Base-by-base conservation (phyloP, 352 stramenopile genomes). In the Thraustotheca clavata region DNA sequence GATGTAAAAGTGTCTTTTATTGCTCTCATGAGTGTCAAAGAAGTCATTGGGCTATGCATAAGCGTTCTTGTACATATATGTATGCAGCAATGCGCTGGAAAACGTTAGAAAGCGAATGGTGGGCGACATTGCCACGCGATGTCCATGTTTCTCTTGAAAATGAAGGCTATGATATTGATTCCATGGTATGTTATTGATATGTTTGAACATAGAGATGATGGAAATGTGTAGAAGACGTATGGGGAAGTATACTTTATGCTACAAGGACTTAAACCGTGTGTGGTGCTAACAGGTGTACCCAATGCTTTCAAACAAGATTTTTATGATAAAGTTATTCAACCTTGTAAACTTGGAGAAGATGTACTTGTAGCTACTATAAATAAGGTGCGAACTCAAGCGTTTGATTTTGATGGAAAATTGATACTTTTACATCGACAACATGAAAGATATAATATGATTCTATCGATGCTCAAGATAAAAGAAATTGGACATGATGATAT, bases 171-270 rank as follows among this genome's bases (percentile, higher is more conserved):
- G 49, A n/a, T 20, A 31, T 35, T n/a, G 7, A 35, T 16, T 49
- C 32, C 35, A 62, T 62, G 52, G 52, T 62, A 62, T 26, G 52
- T 4, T 3, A 14, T 20, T 24, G 2, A 14, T 9, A 9, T 3
- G 1, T 52, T 31, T 7, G n/a, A 24, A n/a, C 47, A 54, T 22
- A 22, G 47, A 14, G 47, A 22, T 54, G n/a, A n/a, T n/a, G n/a
- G n/a, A n/a, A n/a, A n/a, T n/a, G n/a, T n/a, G n/a, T n/a, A n/a
- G n/a, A n/a, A n/a, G n/a, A n/a, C n/a, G n/a, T 89, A 77, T 67
- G 83, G 83, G 4, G 83, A 91, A 70, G 74, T 89, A 57, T 67
- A 87, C 18, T 91, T 91, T 59, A 48, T 84, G 4, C 69, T 86
- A 8, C 49, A 54, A 8, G 79, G 79, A 9, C 67, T 89, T 43